Conservation (phyloP, 2,329 filamentous ascomycete species). For the Phaeosphaeria sp. region DNA sequence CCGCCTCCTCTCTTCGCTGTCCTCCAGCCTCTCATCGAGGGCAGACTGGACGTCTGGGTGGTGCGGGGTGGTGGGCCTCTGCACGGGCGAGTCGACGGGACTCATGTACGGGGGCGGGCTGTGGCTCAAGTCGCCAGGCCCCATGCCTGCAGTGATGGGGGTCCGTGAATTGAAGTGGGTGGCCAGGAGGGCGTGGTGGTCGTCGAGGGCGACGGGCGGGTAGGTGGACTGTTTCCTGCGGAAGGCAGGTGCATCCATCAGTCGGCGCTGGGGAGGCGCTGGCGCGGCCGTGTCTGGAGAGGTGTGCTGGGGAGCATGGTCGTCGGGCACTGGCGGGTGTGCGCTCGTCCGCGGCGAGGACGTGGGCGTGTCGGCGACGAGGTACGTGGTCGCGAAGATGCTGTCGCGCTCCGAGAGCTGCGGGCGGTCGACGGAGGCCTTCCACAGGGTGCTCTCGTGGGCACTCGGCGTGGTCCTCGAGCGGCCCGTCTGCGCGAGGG, state of each 20-base stretch:
- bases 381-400: conserved; percentile 69
- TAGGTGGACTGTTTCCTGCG: conserved; percentile 39
- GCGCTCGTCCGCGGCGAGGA: conserved; percentile 45
- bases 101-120: conserved; percentile 48
- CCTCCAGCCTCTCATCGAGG: conserved; percentile 36
- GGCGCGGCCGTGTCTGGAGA: conserved; percentile 40
- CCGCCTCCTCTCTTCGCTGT: conserved; percentile 52
- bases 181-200: conserved; percentile 39
- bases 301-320: conserved; percentile 38
- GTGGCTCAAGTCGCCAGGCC: conserved; percentile 28
- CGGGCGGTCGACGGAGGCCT: conserved; percentile 50
- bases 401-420: conserved; percentile 68
- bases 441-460: conserved; percentile 43
- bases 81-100: conserved; percentile 45
- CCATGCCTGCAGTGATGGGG: conserved; percentile 27
- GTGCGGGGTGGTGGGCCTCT: conserved; percentile 40
- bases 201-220: conserved; percentile 30
- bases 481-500: conserved; percentile 46
- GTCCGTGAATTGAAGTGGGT: conserved; percentile 41
- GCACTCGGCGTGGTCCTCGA: conserved; percentile 48
- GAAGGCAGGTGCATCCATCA: conserved; percentile 41
- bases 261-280: conserved; percentile 37
- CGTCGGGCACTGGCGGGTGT: conserved; percentile 15
- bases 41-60: conserved; percentile 26
- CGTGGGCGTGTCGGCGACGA: conserved; percentile 57